Conservation (phyloP, 371 early-diverging fungal species). For the Capillidium heterosporum region DNA sequence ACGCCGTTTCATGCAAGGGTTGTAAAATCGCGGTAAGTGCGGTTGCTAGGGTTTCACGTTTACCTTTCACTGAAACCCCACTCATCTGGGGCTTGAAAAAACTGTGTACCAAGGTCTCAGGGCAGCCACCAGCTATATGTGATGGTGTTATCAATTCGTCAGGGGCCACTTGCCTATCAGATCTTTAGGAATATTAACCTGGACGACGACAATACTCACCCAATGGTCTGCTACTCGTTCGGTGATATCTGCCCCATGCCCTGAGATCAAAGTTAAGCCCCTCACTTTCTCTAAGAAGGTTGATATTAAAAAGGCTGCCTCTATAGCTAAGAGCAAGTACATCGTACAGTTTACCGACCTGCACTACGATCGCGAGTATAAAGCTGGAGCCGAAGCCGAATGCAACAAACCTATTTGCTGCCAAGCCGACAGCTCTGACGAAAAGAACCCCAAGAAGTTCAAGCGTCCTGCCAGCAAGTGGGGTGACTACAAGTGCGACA, state of each 20-base stretch:
- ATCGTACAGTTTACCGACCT: conserved; percentile 2
- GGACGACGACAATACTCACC: not conserved
- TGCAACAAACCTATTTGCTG: conserved; percentile 12
- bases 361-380: conserved; percentile 1
- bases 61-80: not conserved
- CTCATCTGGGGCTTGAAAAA: not conserved
- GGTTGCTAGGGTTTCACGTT: not conserved
- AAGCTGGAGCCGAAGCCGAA: conserved; percentile 7
- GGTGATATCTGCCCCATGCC: conserved; percentile 4
- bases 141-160: not conserved
- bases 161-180: not conserved
- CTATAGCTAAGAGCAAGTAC: not conserved
- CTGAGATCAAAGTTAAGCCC: not conserved
- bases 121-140: not conserved
- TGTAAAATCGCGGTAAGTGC: not conserved
- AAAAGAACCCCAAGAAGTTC: not conserved
- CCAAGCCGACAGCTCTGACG: conserved; percentile 7
- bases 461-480: conserved; percentile 11
- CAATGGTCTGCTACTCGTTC: conserved; percentile 1
- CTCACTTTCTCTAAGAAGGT: not conserved
- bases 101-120: not conserved
- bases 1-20: not conserved
- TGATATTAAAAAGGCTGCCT: not conserved
- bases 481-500: conserved; percentile 15
- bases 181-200: not conserved